Conservation (phyloP, 2,329 filamentous ascomycete genomes). For the Aspergillus sp. region DNA sequence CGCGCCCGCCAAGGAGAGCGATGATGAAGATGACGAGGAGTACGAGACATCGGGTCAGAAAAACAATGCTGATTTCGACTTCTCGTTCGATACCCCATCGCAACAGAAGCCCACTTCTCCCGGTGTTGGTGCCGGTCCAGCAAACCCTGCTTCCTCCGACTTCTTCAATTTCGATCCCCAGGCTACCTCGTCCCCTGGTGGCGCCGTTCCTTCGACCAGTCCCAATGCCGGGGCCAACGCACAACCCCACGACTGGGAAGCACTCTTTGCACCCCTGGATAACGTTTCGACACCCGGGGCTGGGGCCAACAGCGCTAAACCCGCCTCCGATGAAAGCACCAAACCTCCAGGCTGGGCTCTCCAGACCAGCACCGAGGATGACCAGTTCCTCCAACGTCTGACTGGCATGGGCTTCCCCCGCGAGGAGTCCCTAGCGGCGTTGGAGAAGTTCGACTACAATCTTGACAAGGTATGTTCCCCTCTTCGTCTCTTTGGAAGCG, state of each 20-base stretch:
- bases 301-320: conserved; percentile 18
- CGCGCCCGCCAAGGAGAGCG: conserved; percentile 45
- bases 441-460: conserved; percentile 96
- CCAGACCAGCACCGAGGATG: conserved; percentile 76
- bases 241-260: conserved; percentile 81
- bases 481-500: not conserved
- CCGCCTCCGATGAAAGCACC: conserved; percentile 4
- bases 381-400: conserved; percentile 85
- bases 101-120: conserved; percentile 28
- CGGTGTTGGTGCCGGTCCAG: conserved; percentile 14
- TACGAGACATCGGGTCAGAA: conserved; percentile 34
- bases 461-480: conserved; percentile 76
- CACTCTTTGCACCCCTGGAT: conserved; percentile 82
- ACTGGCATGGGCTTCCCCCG: conserved; percentile 86
- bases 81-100: conserved; percentile 46
- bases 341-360: conserved; percentile 64
- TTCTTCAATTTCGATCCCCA: conserved; percentile 41
- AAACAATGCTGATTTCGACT: conserved; percentile 43
- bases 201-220: conserved; percentile 39
- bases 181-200: conserved; percentile 38
- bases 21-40: conserved; percentile 59
- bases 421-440: conserved; percentile 68
- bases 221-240: conserved; percentile 39
- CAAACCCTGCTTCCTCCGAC: conserved; percentile 30
- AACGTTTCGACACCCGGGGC: conserved; percentile 32